These are phyloP conservation scores for Komagataella pseudopastoris DNA, from an alignment of 805 yeast species.

Conservation along the genomic window DNA sequence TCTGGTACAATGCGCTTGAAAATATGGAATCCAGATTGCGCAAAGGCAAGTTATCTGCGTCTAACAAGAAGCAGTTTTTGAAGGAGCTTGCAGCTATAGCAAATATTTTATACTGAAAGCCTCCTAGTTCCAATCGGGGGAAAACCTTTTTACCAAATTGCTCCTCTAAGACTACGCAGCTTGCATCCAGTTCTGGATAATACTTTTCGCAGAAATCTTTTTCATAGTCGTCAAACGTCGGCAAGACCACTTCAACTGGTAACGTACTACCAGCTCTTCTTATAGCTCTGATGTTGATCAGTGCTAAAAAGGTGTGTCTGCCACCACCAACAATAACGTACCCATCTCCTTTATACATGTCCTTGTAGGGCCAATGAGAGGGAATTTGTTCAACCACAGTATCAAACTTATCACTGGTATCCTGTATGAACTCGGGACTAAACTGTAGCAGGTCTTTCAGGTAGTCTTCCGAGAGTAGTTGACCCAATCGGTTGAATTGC, in stretches of 20 bases:
- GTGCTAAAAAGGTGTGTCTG: constrained; percentile 56
- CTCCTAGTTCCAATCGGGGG: constrained; percentile 33
- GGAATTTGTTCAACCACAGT: constrained; percentile 17
- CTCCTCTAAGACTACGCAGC: constrained; percentile 52
- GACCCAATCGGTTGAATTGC: constrained; percentile 14
- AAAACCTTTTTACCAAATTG: constrained; percentile 44
- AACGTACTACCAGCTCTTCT: constrained; percentile 52
- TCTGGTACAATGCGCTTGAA: constrained; percentile 36
- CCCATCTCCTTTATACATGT: constrained; percentile 25
- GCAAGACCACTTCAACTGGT: constrained; percentile 78
- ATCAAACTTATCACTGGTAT: constrained; percentile 18
- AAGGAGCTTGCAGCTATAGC: constrained; percentile 64
- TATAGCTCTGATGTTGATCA: constrained; percentile 49
- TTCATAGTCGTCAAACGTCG: constrained; percentile 57
- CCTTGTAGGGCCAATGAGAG: constrained; percentile 8
- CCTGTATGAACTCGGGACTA: constrained; percentile 17
- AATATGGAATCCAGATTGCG: constrained; percentile 50
- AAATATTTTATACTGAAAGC: constrained; percentile 58
- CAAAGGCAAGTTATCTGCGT: constrained; percentile 66
- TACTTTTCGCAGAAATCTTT: constrained; percentile 52
- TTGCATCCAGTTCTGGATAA: constrained; percentile 48
- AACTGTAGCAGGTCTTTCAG: constrained; percentile 14
- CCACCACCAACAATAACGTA: constrained; percentile 75
- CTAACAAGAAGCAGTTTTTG: constrained; percentile 57
- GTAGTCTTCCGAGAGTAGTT: constrained; percentile 13